These are phyloP conservation scores for Jamesozyma jinghongensis DNA, from an alignment of 805 yeast species.

Conservation along the genomic window DNA sequence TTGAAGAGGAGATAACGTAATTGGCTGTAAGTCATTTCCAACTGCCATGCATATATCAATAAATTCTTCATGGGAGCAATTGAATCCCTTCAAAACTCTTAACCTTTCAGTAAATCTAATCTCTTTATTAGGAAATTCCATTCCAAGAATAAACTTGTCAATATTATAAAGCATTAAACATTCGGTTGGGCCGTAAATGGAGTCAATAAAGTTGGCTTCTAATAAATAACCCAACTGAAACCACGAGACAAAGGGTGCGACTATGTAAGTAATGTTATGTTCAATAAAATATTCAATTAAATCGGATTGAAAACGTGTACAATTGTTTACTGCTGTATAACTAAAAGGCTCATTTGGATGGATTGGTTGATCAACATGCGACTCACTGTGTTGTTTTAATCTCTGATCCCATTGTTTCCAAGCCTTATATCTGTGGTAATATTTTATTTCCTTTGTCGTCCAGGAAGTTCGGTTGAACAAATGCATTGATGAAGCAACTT, in stretches of 20 bases:
- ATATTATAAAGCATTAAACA: constrained; percentile 49
- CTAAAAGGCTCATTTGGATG: constrained; percentile 42
- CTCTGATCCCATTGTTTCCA: constrained; percentile 37
- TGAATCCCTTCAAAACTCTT: constrained; percentile 52
- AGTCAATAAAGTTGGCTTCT: constrained; percentile 50
- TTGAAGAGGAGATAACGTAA: constrained; percentile 42
- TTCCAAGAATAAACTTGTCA: constrained; percentile 61
- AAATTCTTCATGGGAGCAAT: constrained; percentile 55
- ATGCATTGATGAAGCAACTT: constrained; percentile 2
- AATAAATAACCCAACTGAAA: constrained; percentile 69
- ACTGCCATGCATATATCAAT: constrained; percentile 66
- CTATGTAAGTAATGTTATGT: constrained; percentile 50
- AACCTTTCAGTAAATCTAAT: constrained; percentile 57
- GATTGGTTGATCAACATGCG: constrained; percentile 29
- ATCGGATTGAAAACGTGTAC: constrained; percentile 44
- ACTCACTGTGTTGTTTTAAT: constrained; percentile 24
- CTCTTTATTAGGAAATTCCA: constrained; percentile 57
- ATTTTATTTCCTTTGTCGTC: constrained; percentile 26
- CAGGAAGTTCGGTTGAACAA: constrained; percentile 6
- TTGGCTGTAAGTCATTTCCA: constrained; percentile 69
- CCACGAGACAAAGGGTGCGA: constrained; percentile 78
- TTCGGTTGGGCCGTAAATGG: constrained; percentile 79
- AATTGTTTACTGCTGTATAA: constrained; percentile 40
- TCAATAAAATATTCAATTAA: constrained; percentile 49
- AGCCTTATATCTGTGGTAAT: constrained; percentile 37